Percentiles rank a stretch among this genome's conserved stretches.
These are phyloP conservation scores for Lepiota venenata DNA, from an alignment of 768 basidiomycete genomes.

Conservation along the genomic window DNA sequence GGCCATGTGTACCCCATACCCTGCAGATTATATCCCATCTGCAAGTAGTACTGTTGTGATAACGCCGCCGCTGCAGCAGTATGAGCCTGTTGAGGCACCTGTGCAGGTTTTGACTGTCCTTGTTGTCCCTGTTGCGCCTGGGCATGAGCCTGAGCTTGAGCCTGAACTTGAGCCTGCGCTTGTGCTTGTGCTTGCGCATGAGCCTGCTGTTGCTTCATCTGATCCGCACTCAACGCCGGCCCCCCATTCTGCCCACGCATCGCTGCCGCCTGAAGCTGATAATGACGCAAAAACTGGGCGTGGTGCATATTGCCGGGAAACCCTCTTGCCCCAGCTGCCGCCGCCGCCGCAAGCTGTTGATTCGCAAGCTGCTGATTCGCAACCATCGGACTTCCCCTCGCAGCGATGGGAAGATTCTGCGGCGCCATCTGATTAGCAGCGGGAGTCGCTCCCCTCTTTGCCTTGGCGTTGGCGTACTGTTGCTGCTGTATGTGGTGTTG, in stretches of 20 bases:
- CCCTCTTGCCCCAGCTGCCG: slow-evolving; percentile 12
- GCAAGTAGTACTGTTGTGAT: background rate
- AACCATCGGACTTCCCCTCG: background rate
- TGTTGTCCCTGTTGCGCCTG: slow-evolving; percentile 13
- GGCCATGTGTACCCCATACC: background rate
- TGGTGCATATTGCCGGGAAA: background rate
- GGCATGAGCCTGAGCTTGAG: slow-evolving; percentile 16
- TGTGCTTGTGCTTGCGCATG: no score
- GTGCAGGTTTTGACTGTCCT: slow-evolving; percentile 11
- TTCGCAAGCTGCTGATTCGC: background rate
- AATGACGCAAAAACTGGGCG: background rate
- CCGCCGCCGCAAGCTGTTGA: slow-evolving; percentile 15
- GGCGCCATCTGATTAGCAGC: background rate
- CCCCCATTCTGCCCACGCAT: background rate
- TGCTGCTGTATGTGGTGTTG: slow-evolving; percentile 16
- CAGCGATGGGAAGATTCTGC: background rate
- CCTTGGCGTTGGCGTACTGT: background rate
- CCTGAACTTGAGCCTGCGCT: slow-evolving; percentile 13
- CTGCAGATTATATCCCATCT: slow-evolving; percentile 1
- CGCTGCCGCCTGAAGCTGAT: background rate
- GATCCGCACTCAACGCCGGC: background rate
- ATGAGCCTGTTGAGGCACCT: slow-evolving; percentile 11
- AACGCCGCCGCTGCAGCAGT: background rate
- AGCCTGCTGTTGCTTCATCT: slow-evolving; percentile 1
- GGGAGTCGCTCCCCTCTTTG: background rate